Percentiles rank a stretch among this genome's conserved stretches.
Evolutionary conservation across 768 basidiomycete species (phyloP).

Genomic region (Leccinum pellstonianum): DNA sequence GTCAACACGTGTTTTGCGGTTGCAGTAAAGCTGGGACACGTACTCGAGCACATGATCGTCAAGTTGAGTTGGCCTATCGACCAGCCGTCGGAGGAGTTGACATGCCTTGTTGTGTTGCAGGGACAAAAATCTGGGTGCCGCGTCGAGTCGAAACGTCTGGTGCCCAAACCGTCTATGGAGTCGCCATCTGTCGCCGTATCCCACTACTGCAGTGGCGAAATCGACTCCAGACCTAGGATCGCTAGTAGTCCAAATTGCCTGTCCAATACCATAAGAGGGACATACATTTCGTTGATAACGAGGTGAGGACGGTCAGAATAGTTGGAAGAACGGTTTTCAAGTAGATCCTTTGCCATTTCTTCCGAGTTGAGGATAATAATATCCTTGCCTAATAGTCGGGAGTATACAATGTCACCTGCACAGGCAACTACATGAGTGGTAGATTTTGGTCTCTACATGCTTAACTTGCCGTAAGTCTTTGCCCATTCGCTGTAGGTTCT

Average conservation of each 20-base stretch:
- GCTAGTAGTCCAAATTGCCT: neutral
- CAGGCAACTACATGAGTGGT: neutral
- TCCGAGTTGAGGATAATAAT: conserved; percentile 15
- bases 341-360: conserved; percentile 4
- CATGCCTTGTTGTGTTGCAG: conserved; percentile 30
- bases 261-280: neutral
- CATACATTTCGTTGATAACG: conserved; percentile 3
- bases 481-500: conserved; percentile 10
- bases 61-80: conserved; percentile 34
- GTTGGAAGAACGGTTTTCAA: conserved; percentile 9
- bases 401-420: conserved; percentile 9
- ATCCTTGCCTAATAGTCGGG: conserved; percentile 5
- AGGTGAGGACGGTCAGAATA: conserved; percentile 13
- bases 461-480: conserved; percentile 3
- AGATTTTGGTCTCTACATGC: neutral
- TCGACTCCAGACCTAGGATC: conserved; percentile 17
- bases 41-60: conserved; percentile 35
- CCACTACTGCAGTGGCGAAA: conserved; percentile 12
- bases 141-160: conserved; percentile 13
- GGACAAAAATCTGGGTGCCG: conserved; percentile 24
- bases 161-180: conserved; percentile 23
- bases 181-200: conserved; percentile 27
- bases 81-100: conserved; percentile 31
- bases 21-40: neutral
- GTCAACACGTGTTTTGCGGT: neutral